Conservation (phyloP, 2,329 filamentous ascomycete species). For the Aspergillus sp. region DNA sequence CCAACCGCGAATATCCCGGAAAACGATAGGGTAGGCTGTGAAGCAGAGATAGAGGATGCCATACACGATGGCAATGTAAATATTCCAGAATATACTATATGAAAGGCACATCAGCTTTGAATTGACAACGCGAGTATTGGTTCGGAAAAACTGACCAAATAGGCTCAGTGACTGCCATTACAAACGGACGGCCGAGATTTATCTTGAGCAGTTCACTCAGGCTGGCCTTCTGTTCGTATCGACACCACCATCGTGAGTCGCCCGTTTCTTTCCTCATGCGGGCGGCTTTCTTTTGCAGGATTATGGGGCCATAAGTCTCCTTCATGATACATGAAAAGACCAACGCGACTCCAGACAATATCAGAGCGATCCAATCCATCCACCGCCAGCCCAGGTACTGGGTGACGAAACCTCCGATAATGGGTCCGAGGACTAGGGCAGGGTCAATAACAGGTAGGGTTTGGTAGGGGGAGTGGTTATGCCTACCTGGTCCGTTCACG, state of each 20-base stretch:
- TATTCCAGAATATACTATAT: constrained; percentile 68
- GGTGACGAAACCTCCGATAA: constrained; percentile 79
- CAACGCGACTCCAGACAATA: constrained; percentile 66
- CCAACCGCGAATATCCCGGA: constrained; percentile 75
- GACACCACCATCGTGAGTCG: constrained; percentile 74
- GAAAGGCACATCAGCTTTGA: constrained; percentile 5
- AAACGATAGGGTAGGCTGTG: constrained; percentile 86
- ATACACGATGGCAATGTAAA: constrained; percentile 76
- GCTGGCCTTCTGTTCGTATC: constrained; percentile 72
- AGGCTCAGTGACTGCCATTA: constrained; percentile 77
- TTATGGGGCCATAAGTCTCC: constrained; percentile 75
- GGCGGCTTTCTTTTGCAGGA: constrained; percentile 68
- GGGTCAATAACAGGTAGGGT: constrained; percentile 1
- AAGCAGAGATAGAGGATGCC: constrained; percentile 88
- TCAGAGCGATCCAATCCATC: constrained; percentile 79
- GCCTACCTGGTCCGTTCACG: constrained; percentile 68
- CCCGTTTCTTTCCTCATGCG: constrained; percentile 66
- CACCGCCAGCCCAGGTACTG: constrained; percentile 77
- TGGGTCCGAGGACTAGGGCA: constrained; percentile 56
- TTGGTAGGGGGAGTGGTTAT: not conserved
- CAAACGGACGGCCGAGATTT: constrained; percentile 76
- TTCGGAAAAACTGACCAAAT: constrained; percentile 63
- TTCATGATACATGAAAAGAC: constrained; percentile 61
- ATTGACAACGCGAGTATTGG: not conserved
- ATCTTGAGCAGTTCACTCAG: constrained; percentile 69